phyloP scores from a whole-genome alignment of 2,329 filamentous ascomycete species.

The Beauveria scarabaeidicola region DNA sequence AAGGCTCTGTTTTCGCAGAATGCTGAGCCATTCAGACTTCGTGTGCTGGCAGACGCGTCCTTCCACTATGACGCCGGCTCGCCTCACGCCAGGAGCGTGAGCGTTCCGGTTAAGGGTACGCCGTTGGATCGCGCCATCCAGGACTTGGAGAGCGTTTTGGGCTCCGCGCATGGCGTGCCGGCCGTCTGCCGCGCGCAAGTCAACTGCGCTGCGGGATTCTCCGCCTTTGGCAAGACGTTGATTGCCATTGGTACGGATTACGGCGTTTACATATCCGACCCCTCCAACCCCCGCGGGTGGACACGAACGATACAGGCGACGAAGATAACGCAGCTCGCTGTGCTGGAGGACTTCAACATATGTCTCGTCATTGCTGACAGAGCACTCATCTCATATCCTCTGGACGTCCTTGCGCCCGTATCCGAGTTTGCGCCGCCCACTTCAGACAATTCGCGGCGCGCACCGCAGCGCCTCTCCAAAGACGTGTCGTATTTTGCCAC shows the following conservation, averaged over 20 bases:
- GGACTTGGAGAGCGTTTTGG: constrained; percentile 75
- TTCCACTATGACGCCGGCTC: constrained; percentile 69
- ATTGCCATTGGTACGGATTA: constrained; percentile 93
- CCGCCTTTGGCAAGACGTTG: constrained; percentile 73
- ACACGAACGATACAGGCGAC: constrained; percentile 67
- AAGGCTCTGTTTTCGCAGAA: constrained; percentile 84
- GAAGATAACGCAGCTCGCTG: constrained; percentile 83
- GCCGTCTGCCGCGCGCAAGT: constrained; percentile 79
- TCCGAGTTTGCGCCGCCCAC: constrained; percentile 52
- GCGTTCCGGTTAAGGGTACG: constrained; percentile 78
- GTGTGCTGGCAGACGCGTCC: constrained; percentile 84
- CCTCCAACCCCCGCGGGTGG: constrained; percentile 87
- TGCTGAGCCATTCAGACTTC: constrained; percentile 86
- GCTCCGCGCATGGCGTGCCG: constrained; percentile 58
- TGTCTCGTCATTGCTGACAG: constrained; percentile 89
- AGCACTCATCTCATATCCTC: constrained; percentile 82
- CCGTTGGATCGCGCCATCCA: constrained; percentile 85
- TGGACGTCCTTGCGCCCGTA: constrained; percentile 70
- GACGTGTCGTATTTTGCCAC: constrained; percentile 97
- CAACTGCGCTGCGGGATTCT: constrained; percentile 89
- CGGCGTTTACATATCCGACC: constrained; percentile 84
- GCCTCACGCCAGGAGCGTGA: constrained; percentile 48
- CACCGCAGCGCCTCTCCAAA: constrained; percentile 86
- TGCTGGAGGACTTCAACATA: constrained; percentile 91
- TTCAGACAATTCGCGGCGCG: constrained; percentile 67